phyloP scores from a whole-genome alignment of 1,284 basidiomycete genomes.

The Pseudomicrostroma phylloplanum region DNA sequence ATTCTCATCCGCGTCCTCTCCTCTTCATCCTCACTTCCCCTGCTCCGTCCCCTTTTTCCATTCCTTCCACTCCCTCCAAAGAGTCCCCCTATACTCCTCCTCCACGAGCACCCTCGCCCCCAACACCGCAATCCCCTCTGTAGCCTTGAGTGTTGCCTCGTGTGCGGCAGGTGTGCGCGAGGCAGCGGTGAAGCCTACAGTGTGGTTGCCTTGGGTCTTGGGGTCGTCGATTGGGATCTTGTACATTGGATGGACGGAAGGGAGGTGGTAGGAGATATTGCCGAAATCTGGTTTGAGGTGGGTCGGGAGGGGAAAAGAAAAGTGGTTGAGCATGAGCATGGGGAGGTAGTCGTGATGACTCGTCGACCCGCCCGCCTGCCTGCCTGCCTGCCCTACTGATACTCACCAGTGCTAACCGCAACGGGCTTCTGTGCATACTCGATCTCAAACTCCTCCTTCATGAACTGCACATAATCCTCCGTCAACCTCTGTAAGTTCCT shows the following conservation, averaged over 20 bases:
- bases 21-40: no score
- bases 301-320: neutral
- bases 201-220: constrained; percentile 47
- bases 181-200: constrained; percentile 35
- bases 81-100: constrained; percentile 40
- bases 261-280: constrained; percentile 49
- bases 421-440: constrained; percentile 20
- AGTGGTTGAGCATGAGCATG: no score
- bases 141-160: constrained; percentile 46
- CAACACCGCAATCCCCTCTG: constrained; percentile 48
- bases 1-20: no score
- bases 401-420: constrained; percentile 10
- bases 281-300: constrained; percentile 35
- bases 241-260: constrained; percentile 49
- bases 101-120: constrained; percentile 49
- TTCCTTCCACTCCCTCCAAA: constrained; percentile 26
- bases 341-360: no score
- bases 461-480: constrained; percentile 30
- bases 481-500: constrained; percentile 31
- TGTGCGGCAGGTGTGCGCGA: constrained; percentile 38
- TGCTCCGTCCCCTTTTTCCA: constrained; percentile 13
- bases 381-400: no score
- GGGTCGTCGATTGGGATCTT: constrained; percentile 41
- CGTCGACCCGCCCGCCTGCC: no score
- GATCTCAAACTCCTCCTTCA: constrained; percentile 45